These are phyloP conservation scores for Saturnispora serradocipensis DNA, from an alignment of 805 yeast genomes.

Conservation along the genomic window DNA sequence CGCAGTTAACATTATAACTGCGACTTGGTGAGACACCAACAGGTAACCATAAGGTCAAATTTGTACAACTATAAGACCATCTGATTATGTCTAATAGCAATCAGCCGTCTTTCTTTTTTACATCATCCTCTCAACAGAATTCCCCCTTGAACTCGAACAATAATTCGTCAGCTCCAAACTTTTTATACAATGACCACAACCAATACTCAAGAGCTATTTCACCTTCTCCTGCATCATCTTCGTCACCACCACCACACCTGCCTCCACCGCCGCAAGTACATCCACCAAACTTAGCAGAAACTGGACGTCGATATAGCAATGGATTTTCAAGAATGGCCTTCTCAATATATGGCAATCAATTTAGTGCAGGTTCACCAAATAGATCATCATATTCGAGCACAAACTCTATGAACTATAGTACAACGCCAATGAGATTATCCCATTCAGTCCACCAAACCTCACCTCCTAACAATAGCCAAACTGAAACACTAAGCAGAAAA, in stretches of 20 bases:
- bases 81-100: neutral
- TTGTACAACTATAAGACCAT: neutral
- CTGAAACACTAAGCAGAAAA: neutral
- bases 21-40: neutral
- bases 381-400: constrained; percentile 5
- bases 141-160: neutral
- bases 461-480: neutral
- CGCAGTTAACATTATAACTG: neutral
- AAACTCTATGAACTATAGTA: neutral
- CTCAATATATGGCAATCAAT: constrained; percentile 41
- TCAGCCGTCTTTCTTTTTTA: constrained; percentile 6
- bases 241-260: constrained; percentile 10
- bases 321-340: constrained; percentile 47
- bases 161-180: neutral
- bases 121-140: constrained; percentile 1
- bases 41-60: neutral
- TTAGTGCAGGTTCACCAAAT: constrained; percentile 1
- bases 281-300: constrained; percentile 17
- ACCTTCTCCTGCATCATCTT: constrained; percentile 13
- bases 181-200: neutral
- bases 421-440: constrained; percentile 9
- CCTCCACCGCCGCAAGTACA: constrained; percentile 13
- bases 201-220: neutral
- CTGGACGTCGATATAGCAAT: constrained; percentile 25
- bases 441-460: constrained; percentile 8